phyloP scores from a whole-genome alignment of 306 rosid genomes.

The Malus asiatica region DNA sequence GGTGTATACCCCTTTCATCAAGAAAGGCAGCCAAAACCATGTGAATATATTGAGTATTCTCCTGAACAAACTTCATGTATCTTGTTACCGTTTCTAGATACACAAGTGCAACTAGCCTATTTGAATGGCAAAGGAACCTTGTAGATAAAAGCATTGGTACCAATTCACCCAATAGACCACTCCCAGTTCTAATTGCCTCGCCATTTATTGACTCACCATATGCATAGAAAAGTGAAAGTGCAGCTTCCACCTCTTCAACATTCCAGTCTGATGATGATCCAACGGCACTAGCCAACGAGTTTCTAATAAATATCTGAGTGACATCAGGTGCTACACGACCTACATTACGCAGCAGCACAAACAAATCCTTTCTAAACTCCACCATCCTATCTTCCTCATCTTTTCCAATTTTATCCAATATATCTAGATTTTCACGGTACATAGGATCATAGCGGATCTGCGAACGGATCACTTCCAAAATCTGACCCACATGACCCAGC shows the following conservation, averaged over 20 bases:
- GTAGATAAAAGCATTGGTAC: slow-evolving; percentile 72
- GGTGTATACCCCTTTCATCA: slow-evolving; percentile 96
- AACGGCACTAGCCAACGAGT: slow-evolving; percentile 56
- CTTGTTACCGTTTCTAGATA: slow-evolving; percentile 88
- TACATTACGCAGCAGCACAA: slow-evolving; percentile 55
- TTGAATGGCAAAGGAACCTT: slow-evolving; percentile 78
- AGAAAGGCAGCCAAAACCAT: slow-evolving; percentile 83
- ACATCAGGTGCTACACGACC: slow-evolving; percentile 69
- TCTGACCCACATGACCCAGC: slow-evolving; percentile 68
- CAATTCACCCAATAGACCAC: slow-evolving; percentile 66
- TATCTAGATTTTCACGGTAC: slow-evolving; percentile 62
- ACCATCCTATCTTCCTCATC: slow-evolving; percentile 92
- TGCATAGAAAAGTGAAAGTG: slow-evolving; percentile 73
- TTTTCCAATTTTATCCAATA: slow-evolving; percentile 75
- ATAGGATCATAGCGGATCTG: slow-evolving; percentile 64
- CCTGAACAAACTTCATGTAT: slow-evolving; percentile 78
- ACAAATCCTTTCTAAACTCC: slow-evolving; percentile 84
- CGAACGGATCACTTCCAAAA: slow-evolving; percentile 72
- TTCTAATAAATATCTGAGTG: slow-evolving; percentile 65
- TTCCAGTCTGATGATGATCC: slow-evolving; percentile 58
- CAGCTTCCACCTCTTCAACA: slow-evolving; percentile 89
- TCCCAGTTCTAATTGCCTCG: slow-evolving; percentile 57
- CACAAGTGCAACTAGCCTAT: slow-evolving; percentile 88
- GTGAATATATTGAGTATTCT: slow-evolving; percentile 67
- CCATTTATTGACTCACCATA: slow-evolving; percentile 77